These are phyloP conservation scores for Astrothelium subdiscretum DNA, from an alignment of 495 filamentous ascomycete genomes.

Conservation along the genomic window DNA sequence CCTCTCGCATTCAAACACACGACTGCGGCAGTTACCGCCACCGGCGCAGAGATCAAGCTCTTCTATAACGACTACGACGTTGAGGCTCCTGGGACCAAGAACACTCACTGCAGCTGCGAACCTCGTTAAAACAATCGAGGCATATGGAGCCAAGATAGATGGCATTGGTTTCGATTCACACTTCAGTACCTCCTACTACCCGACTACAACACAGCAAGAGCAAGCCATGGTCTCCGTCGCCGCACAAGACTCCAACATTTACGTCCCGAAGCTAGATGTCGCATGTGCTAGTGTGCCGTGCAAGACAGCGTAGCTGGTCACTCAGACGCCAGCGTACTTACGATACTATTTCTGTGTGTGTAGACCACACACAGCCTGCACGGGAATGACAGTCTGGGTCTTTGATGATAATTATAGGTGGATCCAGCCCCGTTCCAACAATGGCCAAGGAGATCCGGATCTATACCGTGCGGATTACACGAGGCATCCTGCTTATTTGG, in stretches of 20 bases:
- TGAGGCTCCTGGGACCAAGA: slow-evolving; percentile 40
- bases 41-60: slow-evolving; percentile 35
- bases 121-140: slow-evolving; percentile 42
- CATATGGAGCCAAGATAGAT: slow-evolving; percentile 45
- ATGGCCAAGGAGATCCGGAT: not conserved
- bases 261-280: slow-evolving; percentile 34
- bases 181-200: slow-evolving; percentile 48
- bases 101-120: slow-evolving; percentile 32
- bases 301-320: slow-evolving; percentile 33
- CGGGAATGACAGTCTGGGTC: slow-evolving; percentile 57
- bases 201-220: not conserved
- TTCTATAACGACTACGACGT: slow-evolving; percentile 60
- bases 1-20: slow-evolving; percentile 31
- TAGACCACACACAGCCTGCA: slow-evolving; percentile 43
- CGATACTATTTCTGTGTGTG: slow-evolving; percentile 45
- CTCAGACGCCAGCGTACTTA: slow-evolving; percentile 50
- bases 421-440: slow-evolving; percentile 11
- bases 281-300: slow-evolving; percentile 25
- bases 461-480: not conserved
- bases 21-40: slow-evolving; percentile 39
- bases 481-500: not conserved
- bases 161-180: slow-evolving; percentile 55
- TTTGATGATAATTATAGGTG: slow-evolving; percentile 41
- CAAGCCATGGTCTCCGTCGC: not conserved
- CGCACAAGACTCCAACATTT: slow-evolving; percentile 40